phyloP scores from a whole-genome alignment of 2,329 filamentous ascomycete species.

The Septoria linicola region DNA sequence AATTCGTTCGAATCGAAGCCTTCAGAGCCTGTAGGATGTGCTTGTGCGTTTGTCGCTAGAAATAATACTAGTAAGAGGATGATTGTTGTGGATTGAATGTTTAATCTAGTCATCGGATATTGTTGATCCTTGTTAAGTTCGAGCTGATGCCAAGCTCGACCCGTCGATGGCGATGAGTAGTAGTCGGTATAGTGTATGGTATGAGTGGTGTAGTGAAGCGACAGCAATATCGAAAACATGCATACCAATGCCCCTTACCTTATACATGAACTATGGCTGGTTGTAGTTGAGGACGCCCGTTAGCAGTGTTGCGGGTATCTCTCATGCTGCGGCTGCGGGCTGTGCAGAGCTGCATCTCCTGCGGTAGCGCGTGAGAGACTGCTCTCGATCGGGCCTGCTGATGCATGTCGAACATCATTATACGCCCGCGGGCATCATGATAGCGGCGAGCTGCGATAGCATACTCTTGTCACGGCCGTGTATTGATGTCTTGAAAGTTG shows the following conservation, averaged over 20 bases:
- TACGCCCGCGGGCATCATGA: too few relatives aligned
- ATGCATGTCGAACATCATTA: neutral
- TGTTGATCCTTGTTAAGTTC: neutral
- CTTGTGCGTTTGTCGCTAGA: conserved; percentile 9
- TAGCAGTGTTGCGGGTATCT: neutral
- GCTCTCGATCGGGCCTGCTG: neutral
- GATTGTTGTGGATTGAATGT: conserved; percentile 11
- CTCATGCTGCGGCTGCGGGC: neutral
- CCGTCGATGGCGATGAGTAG: neutral
- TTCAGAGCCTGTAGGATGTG: conserved; percentile 13
- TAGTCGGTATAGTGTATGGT: neutral
- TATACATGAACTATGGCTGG: conserved; percentile 11
- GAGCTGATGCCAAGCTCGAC: neutral
- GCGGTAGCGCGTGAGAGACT: neutral
- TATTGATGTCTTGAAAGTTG: too few relatives aligned
- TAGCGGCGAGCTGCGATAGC: too few relatives aligned
- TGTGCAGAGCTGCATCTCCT: too few relatives aligned
- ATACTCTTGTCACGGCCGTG: too few relatives aligned
- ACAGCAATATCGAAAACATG: conserved; percentile 7
- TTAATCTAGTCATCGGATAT: conserved; percentile 9
- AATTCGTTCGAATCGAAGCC: conserved; percentile 12
- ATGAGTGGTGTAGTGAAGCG: neutral
- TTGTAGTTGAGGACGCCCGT: conserved; percentile 13
- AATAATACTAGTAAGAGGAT: conserved; percentile 5
- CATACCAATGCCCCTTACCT: conserved; percentile 5